phyloP scores from a whole-genome alignment of 441 rosid species.

The Gossypium schwendimanii region DNA sequence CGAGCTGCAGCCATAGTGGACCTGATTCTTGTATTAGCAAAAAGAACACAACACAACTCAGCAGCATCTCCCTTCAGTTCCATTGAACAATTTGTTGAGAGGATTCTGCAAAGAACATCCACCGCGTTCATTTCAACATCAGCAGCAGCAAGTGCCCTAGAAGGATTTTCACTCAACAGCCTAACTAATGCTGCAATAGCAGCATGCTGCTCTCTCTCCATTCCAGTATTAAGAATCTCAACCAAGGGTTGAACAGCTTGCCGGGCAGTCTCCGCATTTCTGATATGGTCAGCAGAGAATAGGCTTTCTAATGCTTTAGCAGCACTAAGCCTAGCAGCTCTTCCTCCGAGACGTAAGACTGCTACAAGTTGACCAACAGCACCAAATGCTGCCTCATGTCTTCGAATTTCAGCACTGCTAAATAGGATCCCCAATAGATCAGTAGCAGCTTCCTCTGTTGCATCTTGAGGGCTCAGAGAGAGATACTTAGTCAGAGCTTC shows the following conservation, averaged over 20 bases:
- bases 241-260: constrained; percentile 99
- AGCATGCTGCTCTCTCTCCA: constrained; percentile 98
- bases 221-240: constrained; percentile 92
- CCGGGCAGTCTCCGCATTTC: constrained; percentile 87
- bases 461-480: constrained; percentile 97
- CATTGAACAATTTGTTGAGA: constrained; percentile 84
- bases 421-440: constrained; percentile 86
- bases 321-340: constrained; percentile 96
- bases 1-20: constrained; percentile 99
- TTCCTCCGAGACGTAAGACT: constrained; percentile 93
- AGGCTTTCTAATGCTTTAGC: constrained; percentile 97
- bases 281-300: constrained; percentile 91
- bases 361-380: constrained; percentile 98
- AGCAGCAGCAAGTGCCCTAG: constrained; percentile 92
- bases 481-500: constrained; percentile 96
- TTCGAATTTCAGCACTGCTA: constrained; percentile 86
- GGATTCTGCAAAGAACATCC: constrained; percentile 97
- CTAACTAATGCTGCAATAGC: constrained; percentile 96
- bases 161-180: constrained; percentile 91
- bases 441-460: constrained; percentile 99
- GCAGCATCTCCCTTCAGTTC: constrained; percentile 99
- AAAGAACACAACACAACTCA: constrained; percentile 93
- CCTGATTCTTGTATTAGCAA: constrained; percentile 87
- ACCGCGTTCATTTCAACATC: constrained; percentile 99
- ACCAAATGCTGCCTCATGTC: constrained; percentile 95